Evolutionary conservation across 306 rosid species (phyloP).

Genomic region (Prunus armeniaca): DNA sequence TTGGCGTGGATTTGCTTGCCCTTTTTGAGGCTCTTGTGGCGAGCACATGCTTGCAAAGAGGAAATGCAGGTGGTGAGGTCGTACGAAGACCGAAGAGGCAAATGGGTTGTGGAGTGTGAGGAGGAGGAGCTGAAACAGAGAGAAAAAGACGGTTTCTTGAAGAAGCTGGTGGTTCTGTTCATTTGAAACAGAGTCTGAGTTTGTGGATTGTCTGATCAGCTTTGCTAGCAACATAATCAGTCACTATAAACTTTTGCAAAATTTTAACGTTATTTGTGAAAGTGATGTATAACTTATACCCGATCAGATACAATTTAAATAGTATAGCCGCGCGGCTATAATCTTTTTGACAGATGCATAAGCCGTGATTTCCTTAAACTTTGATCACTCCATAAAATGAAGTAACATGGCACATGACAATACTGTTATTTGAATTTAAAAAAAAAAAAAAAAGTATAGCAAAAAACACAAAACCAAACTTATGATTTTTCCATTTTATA

Average conservation of each 20-base stretch:
- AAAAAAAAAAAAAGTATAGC: no score
- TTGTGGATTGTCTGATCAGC: background rate
- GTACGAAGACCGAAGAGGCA: background rate
- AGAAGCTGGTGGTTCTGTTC: conserved; percentile 17
- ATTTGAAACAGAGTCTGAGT: conserved; percentile 11
- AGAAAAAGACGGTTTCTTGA: conserved; percentile 23
- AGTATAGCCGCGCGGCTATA: no score
- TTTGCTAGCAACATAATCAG: background rate
- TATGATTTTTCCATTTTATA: no score
- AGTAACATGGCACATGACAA: no score
- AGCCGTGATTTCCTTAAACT: background rate
- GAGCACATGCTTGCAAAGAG: conserved; percentile 63
- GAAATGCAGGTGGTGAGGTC: conserved; percentile 47
- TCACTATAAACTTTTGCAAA: background rate
- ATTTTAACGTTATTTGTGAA: no score
- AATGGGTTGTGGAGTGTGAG: conserved; percentile 14
- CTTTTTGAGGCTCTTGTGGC: conserved; percentile 33
- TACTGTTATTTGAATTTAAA: no score
- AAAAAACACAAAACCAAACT: no score
- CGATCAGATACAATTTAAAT: no score
- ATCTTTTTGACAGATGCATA: no score
- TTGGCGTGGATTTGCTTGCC: conserved; percentile 58
- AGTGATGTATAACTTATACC: no score
- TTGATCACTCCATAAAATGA: background rate
- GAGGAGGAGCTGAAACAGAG: conserved; percentile 35